phyloP scores from a whole-genome alignment of 768 basidiomycete genomes.

The Crassisporium funariophilum region DNA sequence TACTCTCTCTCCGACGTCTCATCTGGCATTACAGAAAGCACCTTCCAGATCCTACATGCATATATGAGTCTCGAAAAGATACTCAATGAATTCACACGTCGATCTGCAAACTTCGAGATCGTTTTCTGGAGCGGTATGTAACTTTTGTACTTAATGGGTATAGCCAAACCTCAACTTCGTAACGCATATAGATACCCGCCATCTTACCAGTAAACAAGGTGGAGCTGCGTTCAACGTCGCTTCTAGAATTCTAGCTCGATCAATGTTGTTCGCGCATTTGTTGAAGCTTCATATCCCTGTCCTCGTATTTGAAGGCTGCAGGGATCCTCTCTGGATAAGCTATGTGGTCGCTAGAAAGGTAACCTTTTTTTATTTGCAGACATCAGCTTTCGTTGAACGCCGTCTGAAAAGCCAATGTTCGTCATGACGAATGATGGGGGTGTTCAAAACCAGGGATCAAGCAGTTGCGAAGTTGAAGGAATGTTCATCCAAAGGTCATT shows the following conservation, averaged over 20 bases:
- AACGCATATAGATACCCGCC: conserved; percentile 40
- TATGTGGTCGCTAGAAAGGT: conserved; percentile 48
- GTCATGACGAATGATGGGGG: conserved; percentile 60
- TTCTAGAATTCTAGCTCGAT: conserved; percentile 55
- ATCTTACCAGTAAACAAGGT: conserved; percentile 44
- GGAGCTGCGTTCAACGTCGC: conserved; percentile 34
- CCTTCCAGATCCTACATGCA: conserved; percentile 69
- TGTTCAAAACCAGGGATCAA: conserved; percentile 13
- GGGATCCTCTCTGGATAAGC: conserved; percentile 50
- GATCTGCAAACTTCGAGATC: conserved; percentile 60
- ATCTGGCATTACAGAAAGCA: conserved; percentile 28
- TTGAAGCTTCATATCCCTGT: conserved; percentile 41
- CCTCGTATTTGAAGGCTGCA: conserved; percentile 45
- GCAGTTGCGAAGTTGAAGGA: conserved; percentile 15
- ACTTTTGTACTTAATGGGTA: too few species aligned
- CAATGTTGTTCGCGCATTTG: conserved; percentile 53
- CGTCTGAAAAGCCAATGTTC: conserved; percentile 60
- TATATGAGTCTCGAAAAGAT: conserved; percentile 53
- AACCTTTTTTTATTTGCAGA: neutral
- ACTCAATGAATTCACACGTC: conserved; percentile 47
- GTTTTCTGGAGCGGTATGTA: conserved; percentile 61
- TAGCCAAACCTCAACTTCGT: conserved; percentile 4
- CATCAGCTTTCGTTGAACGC: neutral
- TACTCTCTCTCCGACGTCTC: neutral
- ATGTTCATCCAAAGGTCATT: conserved; percentile 52